phyloP scores from a whole-genome alignment of 2,329 filamentous ascomycete genomes.

The Lasiodiplodia hormozganensis region DNA sequence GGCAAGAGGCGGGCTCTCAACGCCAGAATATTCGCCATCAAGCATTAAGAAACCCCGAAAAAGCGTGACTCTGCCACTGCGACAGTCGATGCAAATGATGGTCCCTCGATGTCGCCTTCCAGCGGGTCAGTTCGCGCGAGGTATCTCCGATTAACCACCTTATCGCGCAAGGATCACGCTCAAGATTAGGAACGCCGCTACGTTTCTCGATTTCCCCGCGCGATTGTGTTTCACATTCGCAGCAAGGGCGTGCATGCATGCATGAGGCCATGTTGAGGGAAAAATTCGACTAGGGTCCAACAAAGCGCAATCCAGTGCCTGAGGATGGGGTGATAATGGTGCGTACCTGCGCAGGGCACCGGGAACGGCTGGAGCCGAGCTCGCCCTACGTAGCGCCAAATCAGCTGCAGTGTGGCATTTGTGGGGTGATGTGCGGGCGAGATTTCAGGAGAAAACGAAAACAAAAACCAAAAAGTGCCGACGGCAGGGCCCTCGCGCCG shows the following conservation, averaged over 20 bases:
- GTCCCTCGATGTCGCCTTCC: no score
- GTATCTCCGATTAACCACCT: no score
- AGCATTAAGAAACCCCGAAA: no score
- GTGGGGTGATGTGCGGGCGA: slow-evolving; percentile 15
- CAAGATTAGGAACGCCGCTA: no score
- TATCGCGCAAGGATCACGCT: no score
- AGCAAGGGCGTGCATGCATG: no score
- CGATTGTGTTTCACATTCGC: no score
- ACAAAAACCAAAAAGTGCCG: not conserved
- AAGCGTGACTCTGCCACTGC: no score
- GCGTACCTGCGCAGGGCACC: not conserved
- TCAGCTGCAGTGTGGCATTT: not conserved
- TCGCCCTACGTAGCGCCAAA: not conserved
- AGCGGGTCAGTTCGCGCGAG: no score
- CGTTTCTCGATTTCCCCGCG: no score
- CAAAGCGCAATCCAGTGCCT: not conserved
- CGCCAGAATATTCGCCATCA: rapidly evolving
- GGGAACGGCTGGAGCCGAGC: not conserved
- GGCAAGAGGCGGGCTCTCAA: no score
- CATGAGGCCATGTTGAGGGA: not conserved
- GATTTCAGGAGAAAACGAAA: not conserved
- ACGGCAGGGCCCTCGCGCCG: slow-evolving; percentile 1
- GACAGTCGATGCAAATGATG: no score
- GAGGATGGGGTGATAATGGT: slow-evolving; percentile 16
- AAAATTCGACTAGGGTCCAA: not conserved